Percentiles rank a stretch among this genome's conserved stretches.
Conservation (phyloP, 768 basidiomycete species). For the Crassisporium funariophilum region DNA sequence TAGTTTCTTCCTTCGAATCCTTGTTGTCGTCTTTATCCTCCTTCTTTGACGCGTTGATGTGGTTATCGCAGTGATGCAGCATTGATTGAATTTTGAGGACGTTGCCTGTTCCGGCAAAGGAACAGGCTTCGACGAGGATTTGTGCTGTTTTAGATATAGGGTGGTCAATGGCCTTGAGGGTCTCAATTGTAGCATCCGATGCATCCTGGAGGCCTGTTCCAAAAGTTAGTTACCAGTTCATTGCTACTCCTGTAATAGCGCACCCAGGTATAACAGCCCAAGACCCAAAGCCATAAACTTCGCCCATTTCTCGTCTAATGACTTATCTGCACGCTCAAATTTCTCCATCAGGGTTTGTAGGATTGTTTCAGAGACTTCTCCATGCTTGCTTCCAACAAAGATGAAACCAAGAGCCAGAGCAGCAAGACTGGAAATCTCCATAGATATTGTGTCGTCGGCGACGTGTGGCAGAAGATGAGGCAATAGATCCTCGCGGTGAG, state of each 20-base stretch:
- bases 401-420: conserved; percentile 92
- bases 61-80: conserved; percentile 93
- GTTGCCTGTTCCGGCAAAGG: conserved; percentile 94
- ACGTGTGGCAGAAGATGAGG: conserved; percentile 78
- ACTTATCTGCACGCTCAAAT: conserved; percentile 60
- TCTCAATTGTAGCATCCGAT: conserved; percentile 92
- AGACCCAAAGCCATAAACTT: conserved; percentile 88
- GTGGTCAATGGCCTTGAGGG: conserved; percentile 91
- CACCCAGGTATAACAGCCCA: conserved; percentile 89
- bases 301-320: conserved; percentile 92
- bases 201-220: conserved; percentile 87
- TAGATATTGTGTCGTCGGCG: conserved; percentile 77
- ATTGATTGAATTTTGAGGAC: conserved; percentile 91
- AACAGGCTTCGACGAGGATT: conserved; percentile 90
- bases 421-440: conserved; percentile 87
- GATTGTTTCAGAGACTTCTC: conserved; percentile 87
- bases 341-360: conserved; percentile 91
- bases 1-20: conserved; percentile 50
- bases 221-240: conserved; percentile 3
- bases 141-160: conserved; percentile 89
- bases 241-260: conserved; percentile 18
- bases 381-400: conserved; percentile 93
- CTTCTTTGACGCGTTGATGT: conserved; percentile 64
- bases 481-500: conserved; percentile 84
- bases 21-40: conserved; percentile 52